These are phyloP conservation scores for Fusarium sp. DNA, from an alignment of 2,329 filamentous ascomycete species.

Conservation along the genomic window DNA sequence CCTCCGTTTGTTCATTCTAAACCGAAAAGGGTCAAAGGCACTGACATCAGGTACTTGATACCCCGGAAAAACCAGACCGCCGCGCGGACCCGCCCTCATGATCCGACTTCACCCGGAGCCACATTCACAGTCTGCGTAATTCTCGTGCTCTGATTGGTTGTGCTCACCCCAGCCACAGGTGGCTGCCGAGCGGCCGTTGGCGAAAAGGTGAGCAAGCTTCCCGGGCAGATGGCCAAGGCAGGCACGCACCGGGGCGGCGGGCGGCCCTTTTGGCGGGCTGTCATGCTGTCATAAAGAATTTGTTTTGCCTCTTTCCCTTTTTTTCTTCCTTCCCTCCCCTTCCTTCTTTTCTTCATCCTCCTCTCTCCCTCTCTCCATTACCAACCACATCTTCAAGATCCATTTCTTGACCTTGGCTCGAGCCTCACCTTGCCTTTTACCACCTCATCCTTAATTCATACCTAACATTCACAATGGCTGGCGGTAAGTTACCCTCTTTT, in stretches of 20 bases:
- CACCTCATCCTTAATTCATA: conserved; percentile 34
- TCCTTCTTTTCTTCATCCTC: conserved; percentile 38
- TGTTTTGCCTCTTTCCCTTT: conserved; percentile 49
- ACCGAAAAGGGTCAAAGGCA: not conserved
- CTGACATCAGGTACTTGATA: conserved; percentile 13
- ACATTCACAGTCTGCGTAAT: conserved; percentile 50
- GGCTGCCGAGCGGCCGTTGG: conserved; percentile 25
- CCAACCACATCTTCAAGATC: conserved; percentile 27
- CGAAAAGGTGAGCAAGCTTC: conserved; percentile 22
- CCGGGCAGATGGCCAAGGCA: conserved; percentile 1
- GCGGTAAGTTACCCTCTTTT: conserved; percentile 54
- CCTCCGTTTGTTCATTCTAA: not conserved
- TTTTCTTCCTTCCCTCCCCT: conserved; percentile 28
- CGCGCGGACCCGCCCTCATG: conserved; percentile 27
- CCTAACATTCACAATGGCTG: conserved; percentile 56
- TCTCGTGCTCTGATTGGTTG: conserved; percentile 53
- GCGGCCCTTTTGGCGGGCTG: conserved; percentile 29
- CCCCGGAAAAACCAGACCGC: conserved; percentile 43
- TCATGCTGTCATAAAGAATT: conserved; percentile 59
- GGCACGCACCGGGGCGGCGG: not conserved
- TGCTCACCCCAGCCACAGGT: conserved; percentile 32
- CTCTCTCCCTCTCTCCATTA: conserved; percentile 31
- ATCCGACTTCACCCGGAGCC: conserved; percentile 54
- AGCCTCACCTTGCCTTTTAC: conserved; percentile 33
- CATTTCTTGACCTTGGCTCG: conserved; percentile 30